Evolutionary conservation across 305 asterid species (phyloP).

Genomic region (Caryopteris hybrid): DNA sequence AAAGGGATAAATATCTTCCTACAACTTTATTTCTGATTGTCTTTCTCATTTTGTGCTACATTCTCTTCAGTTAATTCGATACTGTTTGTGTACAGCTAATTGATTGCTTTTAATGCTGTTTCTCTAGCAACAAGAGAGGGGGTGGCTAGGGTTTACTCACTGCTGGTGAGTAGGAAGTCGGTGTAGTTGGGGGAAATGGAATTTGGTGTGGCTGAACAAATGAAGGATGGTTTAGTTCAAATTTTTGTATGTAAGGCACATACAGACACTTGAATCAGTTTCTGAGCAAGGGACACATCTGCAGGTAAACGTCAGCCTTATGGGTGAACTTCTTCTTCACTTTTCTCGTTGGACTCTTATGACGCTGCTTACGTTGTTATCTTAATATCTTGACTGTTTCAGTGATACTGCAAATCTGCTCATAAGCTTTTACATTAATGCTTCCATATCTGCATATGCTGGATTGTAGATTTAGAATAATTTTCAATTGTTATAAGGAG

Average conservation of each 20-base stretch:
- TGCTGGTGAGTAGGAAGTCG: neutral
- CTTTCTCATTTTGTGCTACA: no score
- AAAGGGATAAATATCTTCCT: no score
- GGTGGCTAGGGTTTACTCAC: conserved; percentile 17
- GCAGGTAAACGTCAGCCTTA: neutral
- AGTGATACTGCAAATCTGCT: neutral
- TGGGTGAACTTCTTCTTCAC: neutral
- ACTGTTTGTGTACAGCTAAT: no score
- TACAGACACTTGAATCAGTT: neutral
- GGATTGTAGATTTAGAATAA: neutral
- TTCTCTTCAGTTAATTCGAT: no score
- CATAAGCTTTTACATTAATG: neutral
- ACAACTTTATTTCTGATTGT: no score
- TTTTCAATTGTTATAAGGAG: neutral
- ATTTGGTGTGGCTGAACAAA: conserved; percentile 15
- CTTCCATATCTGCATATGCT: neutral
- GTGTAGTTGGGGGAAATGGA: conserved; percentile 23
- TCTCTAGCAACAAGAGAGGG: neutral
- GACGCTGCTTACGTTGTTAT: neutral
- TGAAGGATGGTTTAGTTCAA: neutral
- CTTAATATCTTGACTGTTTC: neutral
- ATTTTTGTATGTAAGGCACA: neutral
- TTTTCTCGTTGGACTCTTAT: neutral
- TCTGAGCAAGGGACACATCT: neutral
- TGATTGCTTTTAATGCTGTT: conserved; percentile 6